These are phyloP conservation scores for Penicillium verhagenii DNA, from an alignment of 495 filamentous ascomycete species.

Conservation along the genomic window DNA sequence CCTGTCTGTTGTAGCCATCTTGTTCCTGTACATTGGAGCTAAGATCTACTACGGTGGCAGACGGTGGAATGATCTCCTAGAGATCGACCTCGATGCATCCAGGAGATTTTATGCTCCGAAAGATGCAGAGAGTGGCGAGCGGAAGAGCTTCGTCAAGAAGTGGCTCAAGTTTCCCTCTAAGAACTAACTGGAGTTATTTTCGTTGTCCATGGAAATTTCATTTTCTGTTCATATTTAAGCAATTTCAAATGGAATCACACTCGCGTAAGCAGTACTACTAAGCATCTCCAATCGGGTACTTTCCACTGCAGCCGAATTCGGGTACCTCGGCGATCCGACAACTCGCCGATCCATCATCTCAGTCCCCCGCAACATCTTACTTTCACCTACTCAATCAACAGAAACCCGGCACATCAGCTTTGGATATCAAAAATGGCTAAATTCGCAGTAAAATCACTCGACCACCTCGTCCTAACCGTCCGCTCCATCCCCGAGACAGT, in stretches of 20 bases:
- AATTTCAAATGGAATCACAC: too few relatives aligned
- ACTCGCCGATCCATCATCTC: background rate
- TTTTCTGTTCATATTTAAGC: too few relatives aligned
- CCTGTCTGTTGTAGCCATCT: conserved; percentile 22
- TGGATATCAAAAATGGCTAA: conserved; percentile 13
- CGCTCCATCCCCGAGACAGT: conserved; percentile 43
- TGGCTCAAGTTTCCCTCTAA: background rate
- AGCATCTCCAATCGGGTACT: background rate
- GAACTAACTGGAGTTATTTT: background rate
- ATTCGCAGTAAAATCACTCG: conserved; percentile 42
- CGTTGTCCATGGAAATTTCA: background rate
- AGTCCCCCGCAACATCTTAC: background rate
- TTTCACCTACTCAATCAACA: background rate
- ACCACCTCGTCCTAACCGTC: conserved; percentile 55
- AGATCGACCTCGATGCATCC: conserved; percentile 27
- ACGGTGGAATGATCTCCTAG: conserved; percentile 32
- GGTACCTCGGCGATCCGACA: background rate
- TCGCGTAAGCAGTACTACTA: too few relatives aligned
- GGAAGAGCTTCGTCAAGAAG: conserved; percentile 3
- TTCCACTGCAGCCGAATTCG: background rate
- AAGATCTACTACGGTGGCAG: conserved; percentile 24
- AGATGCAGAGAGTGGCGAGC: background rate
- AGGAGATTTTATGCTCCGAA: conserved; percentile 20
- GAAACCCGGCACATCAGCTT: background rate
- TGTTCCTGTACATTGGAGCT: conserved; percentile 21